Conservation (phyloP, 139 green algal genomes). For the Edaphochlamys debaryana region DNA sequence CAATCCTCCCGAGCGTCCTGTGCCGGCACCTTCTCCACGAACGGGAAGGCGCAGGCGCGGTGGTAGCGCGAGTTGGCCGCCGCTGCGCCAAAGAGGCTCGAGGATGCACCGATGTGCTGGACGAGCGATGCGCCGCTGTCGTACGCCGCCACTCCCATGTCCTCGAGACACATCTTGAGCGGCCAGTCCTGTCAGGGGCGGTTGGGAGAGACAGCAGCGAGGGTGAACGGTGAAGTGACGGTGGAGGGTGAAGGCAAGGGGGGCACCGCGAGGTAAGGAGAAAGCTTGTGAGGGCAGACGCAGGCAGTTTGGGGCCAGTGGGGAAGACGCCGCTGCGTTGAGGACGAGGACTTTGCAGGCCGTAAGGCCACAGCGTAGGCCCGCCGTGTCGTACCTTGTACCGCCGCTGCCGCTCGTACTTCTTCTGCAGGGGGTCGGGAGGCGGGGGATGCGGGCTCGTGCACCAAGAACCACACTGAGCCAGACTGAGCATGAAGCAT, state of each 20-base stretch:
- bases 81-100: slow-evolving; percentile 11
- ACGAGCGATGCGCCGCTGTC: slow-evolving; percentile 28
- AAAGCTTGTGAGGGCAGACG: too few species aligned
- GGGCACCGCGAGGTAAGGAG: too few species aligned
- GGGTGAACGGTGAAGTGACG: too few species aligned
- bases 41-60: slow-evolving; percentile 31
- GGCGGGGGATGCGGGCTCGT: too few species aligned
- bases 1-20: slow-evolving; percentile 13
- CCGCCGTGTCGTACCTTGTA: slow-evolving; percentile 22
- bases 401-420: background rate
- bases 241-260: too few species aligned
- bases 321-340: too few species aligned
- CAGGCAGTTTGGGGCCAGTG: too few species aligned
- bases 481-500: too few species aligned
- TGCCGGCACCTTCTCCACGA: slow-evolving; percentile 19
- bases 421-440: too few species aligned
- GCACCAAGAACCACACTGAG: too few species aligned
- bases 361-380: too few species aligned
- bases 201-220: background rate
- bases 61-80: slow-evolving; percentile 9
- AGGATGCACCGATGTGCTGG: slow-evolving; percentile 27
- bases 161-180: slow-evolving; percentile 23
- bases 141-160: background rate
- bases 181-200: slow-evolving; percentile 14
- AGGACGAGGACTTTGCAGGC: too few species aligned